Evolutionary conservation across 192 early-diverging fungal genomes (phyloP).

Genomic region (Podila minutissima): DNA sequence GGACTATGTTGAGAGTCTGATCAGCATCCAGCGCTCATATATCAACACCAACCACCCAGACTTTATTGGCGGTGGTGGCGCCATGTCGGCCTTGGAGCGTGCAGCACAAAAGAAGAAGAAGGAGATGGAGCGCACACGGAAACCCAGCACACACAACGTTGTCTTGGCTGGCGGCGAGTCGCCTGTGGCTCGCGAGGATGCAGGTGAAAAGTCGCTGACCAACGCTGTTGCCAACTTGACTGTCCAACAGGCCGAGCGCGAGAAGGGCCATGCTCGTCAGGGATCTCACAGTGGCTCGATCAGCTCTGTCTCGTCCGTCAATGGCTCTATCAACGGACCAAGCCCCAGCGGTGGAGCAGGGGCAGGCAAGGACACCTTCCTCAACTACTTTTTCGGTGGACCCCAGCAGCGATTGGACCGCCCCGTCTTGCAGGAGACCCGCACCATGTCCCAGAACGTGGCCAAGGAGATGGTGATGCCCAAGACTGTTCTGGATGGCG

Average conservation of each 20-base stretch:
- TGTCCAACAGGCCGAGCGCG: constrained; percentile 55
- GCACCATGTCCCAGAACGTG: constrained; percentile 22
- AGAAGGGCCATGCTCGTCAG: constrained; percentile 25
- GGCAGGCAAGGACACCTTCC: constrained; percentile 53
- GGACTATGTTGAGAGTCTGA: constrained; percentile 80
- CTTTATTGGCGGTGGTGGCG: constrained; percentile 81
- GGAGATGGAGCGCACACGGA: constrained; percentile 49
- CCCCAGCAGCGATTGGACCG: constrained; percentile 40
- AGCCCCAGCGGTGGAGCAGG: not conserved
- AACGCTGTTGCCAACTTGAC: constrained; percentile 32
- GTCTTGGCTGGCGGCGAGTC: constrained; percentile 24
- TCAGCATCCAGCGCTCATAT: constrained; percentile 84
- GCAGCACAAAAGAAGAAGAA: constrained; percentile 73
- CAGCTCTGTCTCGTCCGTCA: constrained; percentile 1
- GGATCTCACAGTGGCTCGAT: constrained; percentile 30
- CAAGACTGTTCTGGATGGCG: constrained; percentile 48
- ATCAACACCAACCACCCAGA: constrained; percentile 91
- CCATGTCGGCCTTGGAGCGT: constrained; percentile 75
- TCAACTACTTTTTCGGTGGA: constrained; percentile 64
- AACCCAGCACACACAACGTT: constrained; percentile 33
- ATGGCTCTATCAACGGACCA: constrained; percentile 27
- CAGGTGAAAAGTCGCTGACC: constrained; percentile 23
- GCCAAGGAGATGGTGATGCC: constrained; percentile 55
- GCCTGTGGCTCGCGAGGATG: constrained; percentile 4
- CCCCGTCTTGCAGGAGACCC: constrained; percentile 22